Base-by-base conservation (phyloP, 2,329 filamentous ascomycete species). In the Aspergillus phoenicis region DNA sequence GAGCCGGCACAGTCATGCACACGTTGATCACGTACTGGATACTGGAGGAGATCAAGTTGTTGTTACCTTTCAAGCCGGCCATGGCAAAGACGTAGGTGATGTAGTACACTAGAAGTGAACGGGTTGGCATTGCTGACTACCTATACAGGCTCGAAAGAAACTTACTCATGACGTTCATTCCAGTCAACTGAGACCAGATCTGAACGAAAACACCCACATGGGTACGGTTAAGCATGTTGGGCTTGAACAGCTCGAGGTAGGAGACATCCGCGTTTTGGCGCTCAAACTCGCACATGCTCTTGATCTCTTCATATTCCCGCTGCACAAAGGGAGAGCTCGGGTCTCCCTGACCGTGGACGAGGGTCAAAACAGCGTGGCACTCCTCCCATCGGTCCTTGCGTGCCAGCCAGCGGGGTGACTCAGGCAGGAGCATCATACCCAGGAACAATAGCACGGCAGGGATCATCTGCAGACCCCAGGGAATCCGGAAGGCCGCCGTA, bases 21-120 rank as follows among this genome's bases (percentile, higher is more conserved):
- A 94, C 90, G 72, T 93, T 93, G 80, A 94, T 91, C 66, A 93
- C 82, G 71, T 90, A 91, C 70, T 91, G 87, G 65, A 91, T 90
- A 7, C 84, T 85, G 30, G 87, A 89, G 4, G 89, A 84, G 38
- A 90, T 76, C n/a, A 91, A 81, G 26, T 87, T 83, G 60, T 81
- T 83, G 68, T 85, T 81, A 10, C 82, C 83, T 2, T 76, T 79
- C 3, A 89, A 77, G 15, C 88, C 89, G 20, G 89, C 87, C 89
- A 91, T 91, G 8, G 82, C 83, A 71, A 91, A 91, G 60, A 91
- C 83, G 65, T 73, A 73, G 45, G 82, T 82, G 61, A 89, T 88
- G 68, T 90, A 89, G 74, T 88, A 89, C 86, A 88, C 53, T 56
- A 26, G 13, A 28, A 36, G 26, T 2, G 33, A 36, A 4, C 6